phyloP scores from a whole-genome alignment of 139 green algal genomes.

The Diplosphaera chodatii region DNA sequence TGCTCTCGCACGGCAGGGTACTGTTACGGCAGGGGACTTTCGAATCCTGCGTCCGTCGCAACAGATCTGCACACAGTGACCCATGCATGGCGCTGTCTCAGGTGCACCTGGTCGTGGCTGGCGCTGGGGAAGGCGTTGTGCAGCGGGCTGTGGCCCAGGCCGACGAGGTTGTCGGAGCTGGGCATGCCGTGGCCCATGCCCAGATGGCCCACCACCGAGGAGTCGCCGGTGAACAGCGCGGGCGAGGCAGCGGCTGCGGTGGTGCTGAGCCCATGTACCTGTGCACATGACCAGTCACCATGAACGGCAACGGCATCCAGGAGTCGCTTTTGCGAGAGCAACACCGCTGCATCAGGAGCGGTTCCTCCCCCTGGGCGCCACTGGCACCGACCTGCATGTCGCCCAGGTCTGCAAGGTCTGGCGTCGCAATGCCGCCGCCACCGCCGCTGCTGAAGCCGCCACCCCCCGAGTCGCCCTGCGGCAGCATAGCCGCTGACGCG shows the following conservation, averaged over 20 bases:
- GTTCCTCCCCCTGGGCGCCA: too few species aligned
- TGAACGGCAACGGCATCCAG: too few species aligned
- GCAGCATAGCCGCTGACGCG: background rate
- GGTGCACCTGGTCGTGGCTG: background rate
- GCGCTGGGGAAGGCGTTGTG: background rate
- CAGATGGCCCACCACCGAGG: background rate
- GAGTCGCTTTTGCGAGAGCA: too few species aligned
- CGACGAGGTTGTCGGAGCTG: background rate
- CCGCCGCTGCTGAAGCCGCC: background rate
- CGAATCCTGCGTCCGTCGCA: too few species aligned
- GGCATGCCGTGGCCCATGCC: background rate
- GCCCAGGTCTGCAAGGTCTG: slow-evolving; percentile 65
- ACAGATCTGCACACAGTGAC: too few species aligned
- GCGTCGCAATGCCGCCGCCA: background rate
- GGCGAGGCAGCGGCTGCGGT: background rate
- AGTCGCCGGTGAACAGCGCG: background rate
- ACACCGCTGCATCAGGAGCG: too few species aligned
- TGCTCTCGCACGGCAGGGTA: too few species aligned
- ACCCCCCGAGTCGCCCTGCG: background rate
- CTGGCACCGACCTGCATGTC: slow-evolving; percentile 41
- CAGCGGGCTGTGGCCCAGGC: background rate
- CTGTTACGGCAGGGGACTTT: too few species aligned
- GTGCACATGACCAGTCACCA: background rate
- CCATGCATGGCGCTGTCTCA: too few species aligned
- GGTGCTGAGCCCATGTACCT: background rate